Base-by-base conservation (phyloP, 2,329 filamentous ascomycete species). In the Didymella pinodella region DNA sequence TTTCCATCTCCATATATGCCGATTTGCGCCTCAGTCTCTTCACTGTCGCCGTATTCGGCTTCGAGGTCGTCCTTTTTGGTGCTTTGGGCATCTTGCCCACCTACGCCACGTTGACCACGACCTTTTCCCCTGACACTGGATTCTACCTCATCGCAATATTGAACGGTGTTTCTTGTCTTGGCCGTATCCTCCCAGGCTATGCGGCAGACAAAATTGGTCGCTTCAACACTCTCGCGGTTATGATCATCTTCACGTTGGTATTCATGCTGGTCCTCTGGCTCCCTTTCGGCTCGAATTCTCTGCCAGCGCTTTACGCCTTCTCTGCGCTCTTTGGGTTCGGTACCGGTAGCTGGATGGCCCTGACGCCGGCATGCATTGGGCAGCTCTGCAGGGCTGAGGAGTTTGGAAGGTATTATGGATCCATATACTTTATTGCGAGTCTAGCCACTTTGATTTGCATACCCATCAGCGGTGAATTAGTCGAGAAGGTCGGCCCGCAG, bases 331-430 rank as follows among this genome's bases (percentile, higher is more conserved):
- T 82, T 54, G 81, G 81, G 1, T 82, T 83, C 64, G 81, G 79
- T 52, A 81, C 79, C 0, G 81, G 81, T 1, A 76, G 78, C 7
- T 77, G 81, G 64, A 80, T 83, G 63, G 71, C 75, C 2, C 63
- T 82, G 14, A 78, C 75, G 0, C 80, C 81, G 7, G 79, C 80
- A 20, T 83, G 81, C 51, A 71, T 84, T 3, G 80, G 79, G 2
- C 80, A 83, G 62, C 71, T 84, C 7, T 83, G 81, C 57, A 70
- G 78, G 31, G 78, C 77, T 7, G 68, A 82, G 38, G 79, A 83
- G 38, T 81, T 81, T 65, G 82, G 82, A 10, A 78, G 81, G 18
- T 78, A 84, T 11, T 80, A 86, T 65, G 84, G 85, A 0, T 84
- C 84, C 1, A 69, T 76, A 67, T 77, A 76, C 51, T 76, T 76